Percentiles rank a stretch among this genome's conserved stretches.
phyloP scores from a whole-genome alignment of 768 basidiomycete species.

The Sporobolomyces phaffii region DNA sequence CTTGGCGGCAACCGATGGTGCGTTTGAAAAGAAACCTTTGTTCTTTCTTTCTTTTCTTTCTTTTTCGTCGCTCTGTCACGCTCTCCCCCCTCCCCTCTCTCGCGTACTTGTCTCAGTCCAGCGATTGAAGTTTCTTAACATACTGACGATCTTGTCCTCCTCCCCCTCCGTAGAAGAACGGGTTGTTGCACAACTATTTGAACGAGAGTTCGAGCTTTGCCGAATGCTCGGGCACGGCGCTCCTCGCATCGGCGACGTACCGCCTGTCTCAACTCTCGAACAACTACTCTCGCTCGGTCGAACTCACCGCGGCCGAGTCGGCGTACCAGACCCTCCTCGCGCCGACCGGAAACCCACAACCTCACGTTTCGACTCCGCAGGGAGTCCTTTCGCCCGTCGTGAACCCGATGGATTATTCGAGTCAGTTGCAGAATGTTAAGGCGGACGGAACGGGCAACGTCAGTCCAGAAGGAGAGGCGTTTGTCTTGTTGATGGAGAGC shows the following conservation, averaged over 20 bases:
- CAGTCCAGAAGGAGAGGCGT: conserved; percentile 73
- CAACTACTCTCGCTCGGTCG: neutral
- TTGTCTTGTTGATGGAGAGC: conserved; percentile 66
- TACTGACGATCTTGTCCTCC: neutral
- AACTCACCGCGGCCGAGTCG: conserved; percentile 26
- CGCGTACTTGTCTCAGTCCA: neutral
- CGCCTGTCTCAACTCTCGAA: conserved; percentile 55
- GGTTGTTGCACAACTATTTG: conserved; percentile 61
- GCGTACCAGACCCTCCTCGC: conserved; percentile 37
- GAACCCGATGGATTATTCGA: conserved; percentile 18
- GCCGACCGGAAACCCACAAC: no score
- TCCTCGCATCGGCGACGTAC: conserved; percentile 71
- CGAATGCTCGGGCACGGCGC: conserved; percentile 66
- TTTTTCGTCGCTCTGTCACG: no score
- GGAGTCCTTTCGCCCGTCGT: conserved; percentile 28
- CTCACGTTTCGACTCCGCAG: conserved; percentile 13
- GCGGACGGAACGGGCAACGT: conserved; percentile 52
- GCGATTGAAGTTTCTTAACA: no score
- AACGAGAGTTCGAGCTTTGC: conserved; percentile 59
- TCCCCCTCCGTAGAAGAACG: neutral
- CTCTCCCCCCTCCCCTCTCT: neutral
- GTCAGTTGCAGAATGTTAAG: conserved; percentile 45
- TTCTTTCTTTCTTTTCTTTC: no score
- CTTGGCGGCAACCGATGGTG: conserved; percentile 24
- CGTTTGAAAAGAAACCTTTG: neutral